Evolutionary conservation across 352 stramenopile species (phyloP).

Genomic region (Phytophthora meadii): DNA sequence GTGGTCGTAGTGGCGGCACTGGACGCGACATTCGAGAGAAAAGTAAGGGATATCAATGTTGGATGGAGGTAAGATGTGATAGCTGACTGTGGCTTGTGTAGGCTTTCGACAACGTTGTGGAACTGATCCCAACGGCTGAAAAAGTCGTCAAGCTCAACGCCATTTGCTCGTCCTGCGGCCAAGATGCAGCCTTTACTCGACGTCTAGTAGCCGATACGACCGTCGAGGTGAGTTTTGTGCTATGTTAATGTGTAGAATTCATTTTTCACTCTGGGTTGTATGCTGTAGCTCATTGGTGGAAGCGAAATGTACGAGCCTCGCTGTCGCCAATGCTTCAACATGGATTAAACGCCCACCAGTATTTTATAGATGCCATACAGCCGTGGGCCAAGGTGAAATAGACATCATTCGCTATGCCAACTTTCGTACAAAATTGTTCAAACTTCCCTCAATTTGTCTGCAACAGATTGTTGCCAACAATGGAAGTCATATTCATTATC

Average conservation of each 20-base stretch:
- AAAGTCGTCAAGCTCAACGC: slow-evolving; percentile 87
- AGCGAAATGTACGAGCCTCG: slow-evolving; percentile 83
- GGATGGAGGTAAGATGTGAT: neutral
- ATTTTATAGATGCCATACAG: slow-evolving; percentile 30
- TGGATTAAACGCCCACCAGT: slow-evolving; percentile 26
- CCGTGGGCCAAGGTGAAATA: slow-evolving; percentile 2
- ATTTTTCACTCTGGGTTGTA: slow-evolving; percentile 2
- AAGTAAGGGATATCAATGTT: slow-evolving; percentile 35
- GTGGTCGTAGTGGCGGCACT: slow-evolving; percentile 82
- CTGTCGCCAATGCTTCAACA: slow-evolving; percentile 78
- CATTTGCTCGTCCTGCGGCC: slow-evolving; percentile 81
- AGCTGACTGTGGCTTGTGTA: slow-evolving; percentile 25
- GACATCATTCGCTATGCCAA: neutral
- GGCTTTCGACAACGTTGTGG: slow-evolving; percentile 78
- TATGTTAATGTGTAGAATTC: neutral
- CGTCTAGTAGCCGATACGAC: slow-evolving; percentile 74
- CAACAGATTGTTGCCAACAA: too few relatives aligned
- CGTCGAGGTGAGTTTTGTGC: slow-evolving; percentile 56
- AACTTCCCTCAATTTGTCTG: too few relatives aligned
- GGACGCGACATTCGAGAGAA: slow-evolving; percentile 80
- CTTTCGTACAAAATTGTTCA: too few relatives aligned
- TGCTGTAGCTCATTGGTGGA: slow-evolving; percentile 74
- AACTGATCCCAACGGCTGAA: slow-evolving; percentile 77
- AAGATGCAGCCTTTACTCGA: slow-evolving; percentile 82
- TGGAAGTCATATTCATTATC: too few relatives aligned